Evolutionary conservation across 768 basidiomycete species (phyloP), one percentile per base, ranked within the genome.

Genomic region (Mrakia gelida): DNA sequence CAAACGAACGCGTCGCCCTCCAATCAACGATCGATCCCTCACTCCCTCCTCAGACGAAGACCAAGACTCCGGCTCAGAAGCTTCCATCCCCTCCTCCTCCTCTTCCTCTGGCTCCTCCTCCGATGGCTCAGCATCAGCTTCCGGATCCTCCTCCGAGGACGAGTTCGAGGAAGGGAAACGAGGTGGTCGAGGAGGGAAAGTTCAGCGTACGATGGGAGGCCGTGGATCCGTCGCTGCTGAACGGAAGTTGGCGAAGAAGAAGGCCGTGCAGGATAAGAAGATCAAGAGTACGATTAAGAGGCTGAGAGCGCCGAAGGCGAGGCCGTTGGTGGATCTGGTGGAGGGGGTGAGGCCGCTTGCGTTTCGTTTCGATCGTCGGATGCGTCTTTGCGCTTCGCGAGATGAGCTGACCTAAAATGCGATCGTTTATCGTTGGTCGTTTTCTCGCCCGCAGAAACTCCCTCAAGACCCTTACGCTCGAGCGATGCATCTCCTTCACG

Each of bases 401-500:
- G n/a, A n/a, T n/a, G n/a, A n/a, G n/a, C n/a, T n/a, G n/a, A n/a
- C n/a, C n/a, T n/a, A n/a, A n/a, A n/a, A n/a, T n/a, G n/a, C n/a
- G n/a, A n/a, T n/a, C n/a, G n/a, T n/a, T n/a, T n/a, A n/a, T 85
- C 85, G 41, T 74, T 65, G 23, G 4, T 56, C 10, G 26, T 5
- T 75, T 79, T 78, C 68, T 75, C 23, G 72, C 45, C 15, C 38
- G 38, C 82, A 86, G 86, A 34, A 88, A 88, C 84, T 93, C 3
- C 90, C 91, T 3, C 83, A 87, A 56, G 92, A 95, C 81, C 90
- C 93, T 3, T 96, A 92, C 89, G 84, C 94, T 75, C 88, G 94
- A 13, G 91, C 93, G 9, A 92, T 96, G 90, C 91, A 94, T 82
- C 89, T 93, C 18, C 84, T 98, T 70, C 97, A 98, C 83, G 97